Base-by-base conservation (phyloP, 1,284 basidiomycete species). In the Apiotrichum gamsii region DNA sequence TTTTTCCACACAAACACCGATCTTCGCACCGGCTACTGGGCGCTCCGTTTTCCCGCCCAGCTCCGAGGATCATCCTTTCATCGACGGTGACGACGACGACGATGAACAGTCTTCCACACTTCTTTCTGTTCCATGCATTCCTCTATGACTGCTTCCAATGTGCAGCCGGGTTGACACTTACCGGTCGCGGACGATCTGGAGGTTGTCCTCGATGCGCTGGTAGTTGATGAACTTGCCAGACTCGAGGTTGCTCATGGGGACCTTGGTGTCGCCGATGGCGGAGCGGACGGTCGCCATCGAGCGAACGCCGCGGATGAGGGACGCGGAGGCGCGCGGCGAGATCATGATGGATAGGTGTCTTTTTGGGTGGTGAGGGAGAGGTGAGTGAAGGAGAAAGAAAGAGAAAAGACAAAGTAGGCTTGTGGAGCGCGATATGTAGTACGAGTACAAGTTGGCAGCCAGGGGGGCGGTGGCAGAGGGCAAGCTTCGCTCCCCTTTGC, bases 191-290 rank as follows among this genome's bases (percentile, higher is more conserved):
- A 94, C 81, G 64, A 94, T 70, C 59, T 80, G 82, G 57, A 95
- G 83, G 78, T 90, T 94, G 73, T 94, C 90, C 76, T 94, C 90
- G 68, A 94, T 95, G 54, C 90, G 84, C 76, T 94, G 91, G 75
- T 96, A 96, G 82, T 96, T 95, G 77, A 96, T 93, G 73, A 80
- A 94, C 54, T 82, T 65, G 39, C 66, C 69, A 58, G 81, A 82
- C 64, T 82, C 83, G 68, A 85, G 82, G 75, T 94, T 90, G 43
- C 87, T 89, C 90, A 95, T 94, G 61, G 86, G 76, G 47, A 95
- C 90, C 77, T 91, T 90, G 58, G 84, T 90, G 70, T 90, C 87
- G 54, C 89, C 90, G 62, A 94, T 93, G 19, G 52, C 49, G 16
- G 59, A 59, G 38, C 60, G 53, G 43, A 69, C 64, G 44, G 68